Evolutionary conservation across 495 filamentous ascomycete genomes (phyloP), one percentile per base, ranked within the genome.

Genomic region (Podospora australis): DNA sequence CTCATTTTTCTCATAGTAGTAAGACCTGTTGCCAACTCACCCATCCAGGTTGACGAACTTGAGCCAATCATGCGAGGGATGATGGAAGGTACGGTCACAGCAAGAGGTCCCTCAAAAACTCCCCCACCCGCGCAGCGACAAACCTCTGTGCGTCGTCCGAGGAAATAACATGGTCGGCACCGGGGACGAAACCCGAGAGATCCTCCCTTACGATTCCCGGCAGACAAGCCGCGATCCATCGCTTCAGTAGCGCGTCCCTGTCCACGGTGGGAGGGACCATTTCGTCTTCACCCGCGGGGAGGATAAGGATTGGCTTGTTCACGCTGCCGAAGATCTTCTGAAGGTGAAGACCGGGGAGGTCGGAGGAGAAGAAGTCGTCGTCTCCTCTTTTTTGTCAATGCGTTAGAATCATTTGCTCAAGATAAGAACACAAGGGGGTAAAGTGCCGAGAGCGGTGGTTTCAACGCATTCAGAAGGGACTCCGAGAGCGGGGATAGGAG

Each of bases 311-410:
- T 14, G 79, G 70, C 13, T 71, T 78, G 24, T 70, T 54, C 41
- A 70, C 50, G 72, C 35, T 84, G 60, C 74, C 90, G 89, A 24
- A 77, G 83, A 46, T 72, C 54, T 39, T 53, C 38, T 49, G 64
- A 9, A 50, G 40, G 1, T n/a, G 8, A 0, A 34, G 14, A 41
- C 84, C 79, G 1, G 61, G 61, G 29, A 90, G 66, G 60, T 88
- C 85, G 6, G 82, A 83, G 49, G 81, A 84, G 65, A 94, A 94
- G 50, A 84, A 81, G 62, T 95, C 90, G 64, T 95, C 89, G 36
- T 81, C 80, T 9, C 84, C 81, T 54, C 58, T 76, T 16, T 36
- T 17, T 36, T n/a, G n/a, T 36, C 14, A 17, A 4, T 10, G 21
- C n/a, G 34, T 36, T 23, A 39, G 21, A 10, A 10, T 4, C 13